These are phyloP conservation scores for Dictyostelium purpureum DNA, from an alignment of 78 protist genomes.

Conservation along the genomic window DNA sequence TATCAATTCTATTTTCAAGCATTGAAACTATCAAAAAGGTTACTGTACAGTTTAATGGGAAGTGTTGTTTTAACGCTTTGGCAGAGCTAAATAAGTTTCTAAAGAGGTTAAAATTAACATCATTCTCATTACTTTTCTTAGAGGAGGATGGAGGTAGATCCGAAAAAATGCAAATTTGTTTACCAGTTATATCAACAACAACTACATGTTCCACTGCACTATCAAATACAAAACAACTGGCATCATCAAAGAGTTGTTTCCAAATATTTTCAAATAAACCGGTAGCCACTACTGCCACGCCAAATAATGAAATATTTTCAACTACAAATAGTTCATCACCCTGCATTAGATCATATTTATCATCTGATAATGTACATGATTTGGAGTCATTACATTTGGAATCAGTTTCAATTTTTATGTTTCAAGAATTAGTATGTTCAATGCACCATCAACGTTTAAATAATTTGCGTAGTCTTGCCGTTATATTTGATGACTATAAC, in stretches of 20 bases:
- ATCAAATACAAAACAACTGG: too few species aligned
- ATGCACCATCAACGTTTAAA: background rate
- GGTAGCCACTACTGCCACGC: too few species aligned
- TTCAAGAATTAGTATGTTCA: conserved; percentile 1
- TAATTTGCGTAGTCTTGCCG: background rate
- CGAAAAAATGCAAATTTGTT: background rate
- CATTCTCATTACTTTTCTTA: background rate
- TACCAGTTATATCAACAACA: background rate
- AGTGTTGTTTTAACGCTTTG: background rate
- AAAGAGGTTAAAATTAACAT: background rate
- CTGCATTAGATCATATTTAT: background rate
- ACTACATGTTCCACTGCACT: too few species aligned
- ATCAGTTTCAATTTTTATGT: background rate
- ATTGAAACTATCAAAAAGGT: background rate
- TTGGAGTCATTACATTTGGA: conserved; percentile 9
- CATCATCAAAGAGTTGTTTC: too few species aligned
- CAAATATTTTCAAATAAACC: too few species aligned
- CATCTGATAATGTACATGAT: background rate
- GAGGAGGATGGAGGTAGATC: conserved; percentile 14
- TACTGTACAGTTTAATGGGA: conserved; percentile 5
- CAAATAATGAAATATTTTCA: too few species aligned
- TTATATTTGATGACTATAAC: background rate
- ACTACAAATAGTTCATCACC: background rate
- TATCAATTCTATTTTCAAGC: conserved; percentile 1
- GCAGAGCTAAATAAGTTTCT: background rate